These are phyloP conservation scores for Crepidotus variabilis DNA, from an alignment of 768 basidiomycete genomes.

Conservation along the genomic window DNA sequence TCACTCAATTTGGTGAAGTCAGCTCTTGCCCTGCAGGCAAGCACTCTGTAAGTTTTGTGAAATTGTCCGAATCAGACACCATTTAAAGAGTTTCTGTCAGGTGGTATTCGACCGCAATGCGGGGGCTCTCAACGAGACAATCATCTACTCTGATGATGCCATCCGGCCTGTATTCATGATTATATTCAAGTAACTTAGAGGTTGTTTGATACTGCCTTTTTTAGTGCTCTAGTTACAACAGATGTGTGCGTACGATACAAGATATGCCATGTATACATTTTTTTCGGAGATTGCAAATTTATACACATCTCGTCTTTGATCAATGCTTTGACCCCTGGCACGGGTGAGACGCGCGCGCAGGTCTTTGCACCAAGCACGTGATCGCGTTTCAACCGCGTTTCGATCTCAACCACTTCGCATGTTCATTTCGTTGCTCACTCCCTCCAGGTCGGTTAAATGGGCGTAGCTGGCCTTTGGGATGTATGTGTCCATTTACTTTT, in stretches of 20 bases:
- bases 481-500: constrained; percentile 23
- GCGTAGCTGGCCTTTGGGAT: constrained; percentile 39
- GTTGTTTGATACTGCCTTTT: not conserved
- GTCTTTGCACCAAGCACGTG: not conserved
- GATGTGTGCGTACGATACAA: not conserved
- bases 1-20: constrained; percentile 18
- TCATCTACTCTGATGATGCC: constrained; percentile 27
- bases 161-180: constrained; percentile 26
- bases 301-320: too few species aligned
- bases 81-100: not conserved
- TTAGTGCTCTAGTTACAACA: not conserved
- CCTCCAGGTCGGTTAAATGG: constrained; percentile 19
- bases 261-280: too few species aligned
- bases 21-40: constrained; percentile 22
- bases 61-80: not conserved
- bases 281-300: too few species aligned
- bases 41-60: constrained; percentile 22
- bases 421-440: not conserved
- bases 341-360: too few species aligned
- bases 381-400: not conserved
- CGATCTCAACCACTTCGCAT: not conserved
- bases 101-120: constrained; percentile 20
- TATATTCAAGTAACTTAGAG: constrained; percentile 19
- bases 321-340: too few species aligned
- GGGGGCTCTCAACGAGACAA: constrained; percentile 24